A percentile compares a stretch with the other conserved stretches of the same genome.
phyloP scores from a whole-genome alignment of 1,284 basidiomycete genomes.

The Psilocybe mexicana region DNA sequence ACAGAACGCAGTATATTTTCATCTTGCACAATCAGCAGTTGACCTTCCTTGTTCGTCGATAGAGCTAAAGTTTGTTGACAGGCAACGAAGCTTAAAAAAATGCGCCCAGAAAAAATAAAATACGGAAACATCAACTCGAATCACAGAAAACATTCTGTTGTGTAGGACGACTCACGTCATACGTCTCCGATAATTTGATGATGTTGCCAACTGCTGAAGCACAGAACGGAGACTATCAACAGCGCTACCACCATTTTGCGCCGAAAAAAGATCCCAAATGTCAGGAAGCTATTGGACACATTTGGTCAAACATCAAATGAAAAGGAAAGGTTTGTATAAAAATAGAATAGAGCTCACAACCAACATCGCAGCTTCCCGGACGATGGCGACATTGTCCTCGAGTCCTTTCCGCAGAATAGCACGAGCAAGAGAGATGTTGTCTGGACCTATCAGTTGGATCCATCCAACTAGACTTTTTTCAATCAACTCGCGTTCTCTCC shows the following conservation, averaged over 20 bases:
- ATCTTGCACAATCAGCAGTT: slow-evolving; percentile 43
- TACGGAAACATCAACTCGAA: slow-evolving; percentile 11
- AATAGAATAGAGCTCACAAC: slow-evolving; percentile 53
- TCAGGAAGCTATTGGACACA: slow-evolving; percentile 47
- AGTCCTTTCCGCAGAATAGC: slow-evolving; percentile 65
- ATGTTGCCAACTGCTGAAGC: slow-evolving; percentile 55
- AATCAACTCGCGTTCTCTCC: slow-evolving; percentile 75
- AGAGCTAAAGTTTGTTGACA: slow-evolving; percentile 68
- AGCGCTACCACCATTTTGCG: slow-evolving; percentile 30
- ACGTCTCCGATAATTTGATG: slow-evolving; percentile 64
- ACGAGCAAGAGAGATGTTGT: slow-evolving; percentile 27
- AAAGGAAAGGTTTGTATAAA: slow-evolving; percentile 16
- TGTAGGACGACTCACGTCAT: slow-evolving; percentile 60
- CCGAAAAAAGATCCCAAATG: slow-evolving; percentile 51
- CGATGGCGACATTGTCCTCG: slow-evolving; percentile 80
- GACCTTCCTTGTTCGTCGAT: slow-evolving; percentile 37
- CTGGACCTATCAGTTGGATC: slow-evolving; percentile 21
- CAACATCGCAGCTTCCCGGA: slow-evolving; percentile 76
- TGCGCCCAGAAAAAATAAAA: too few species aligned
- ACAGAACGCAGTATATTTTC: slow-evolving; percentile 63
- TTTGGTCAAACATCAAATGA: slow-evolving; percentile 12
- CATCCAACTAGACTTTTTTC: slow-evolving; percentile 23
- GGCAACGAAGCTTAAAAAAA: slow-evolving; percentile 55
- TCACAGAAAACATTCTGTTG: slow-evolving; percentile 9
- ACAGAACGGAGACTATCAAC: slow-evolving; percentile 46